Evolutionary conservation across 1,284 basidiomycete genomes (phyloP).

Genomic region (Cystobasidium pallidum): DNA sequence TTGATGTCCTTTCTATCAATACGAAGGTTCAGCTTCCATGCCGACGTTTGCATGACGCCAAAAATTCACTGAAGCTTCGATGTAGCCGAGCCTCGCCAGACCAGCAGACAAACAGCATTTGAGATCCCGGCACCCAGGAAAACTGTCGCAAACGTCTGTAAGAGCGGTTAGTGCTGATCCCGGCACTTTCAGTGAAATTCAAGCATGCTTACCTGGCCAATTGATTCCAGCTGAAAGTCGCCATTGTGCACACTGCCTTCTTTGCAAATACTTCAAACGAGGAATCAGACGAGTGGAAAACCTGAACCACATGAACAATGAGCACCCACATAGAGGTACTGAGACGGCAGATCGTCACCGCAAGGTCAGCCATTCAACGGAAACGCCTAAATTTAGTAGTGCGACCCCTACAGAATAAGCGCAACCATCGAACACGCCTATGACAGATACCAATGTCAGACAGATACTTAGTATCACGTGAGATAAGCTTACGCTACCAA

Average conservation of each 20-base stretch:
- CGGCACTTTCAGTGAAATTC: too few species aligned
- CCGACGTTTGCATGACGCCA: too few species aligned
- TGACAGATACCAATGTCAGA: conserved; percentile 35
- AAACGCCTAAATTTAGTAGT: not conserved
- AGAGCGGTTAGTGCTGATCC: not conserved
- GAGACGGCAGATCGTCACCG: not conserved
- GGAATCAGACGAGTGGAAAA: not conserved
- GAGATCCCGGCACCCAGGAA: conserved; percentile 74
- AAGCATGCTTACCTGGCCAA: conserved; percentile 52
- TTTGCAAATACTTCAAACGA: conserved; percentile 71
- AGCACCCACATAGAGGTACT: conserved; percentile 48
- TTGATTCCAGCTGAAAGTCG: conserved; percentile 54
- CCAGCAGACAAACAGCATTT: conserved; percentile 76
- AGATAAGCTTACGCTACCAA: conserved; percentile 66
- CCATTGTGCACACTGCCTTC: conserved; percentile 76
- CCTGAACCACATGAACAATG: not conserved
- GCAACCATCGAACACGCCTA: conserved; percentile 82
- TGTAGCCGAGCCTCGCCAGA: conserved; percentile 85
- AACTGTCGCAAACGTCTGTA: conserved; percentile 74
- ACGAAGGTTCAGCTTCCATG: too few species aligned
- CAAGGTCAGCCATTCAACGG: too few species aligned
- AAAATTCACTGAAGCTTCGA: conserved; percentile 74
- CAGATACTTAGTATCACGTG: conserved; percentile 42
- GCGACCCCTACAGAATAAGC: conserved; percentile 74
- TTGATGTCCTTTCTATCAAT: too few species aligned